Evolutionary conservation across 805 yeast genomes (phyloP), one percentile per base, ranked within the genome.

Genomic region (Metschnikowia aberdeeniae): DNA sequence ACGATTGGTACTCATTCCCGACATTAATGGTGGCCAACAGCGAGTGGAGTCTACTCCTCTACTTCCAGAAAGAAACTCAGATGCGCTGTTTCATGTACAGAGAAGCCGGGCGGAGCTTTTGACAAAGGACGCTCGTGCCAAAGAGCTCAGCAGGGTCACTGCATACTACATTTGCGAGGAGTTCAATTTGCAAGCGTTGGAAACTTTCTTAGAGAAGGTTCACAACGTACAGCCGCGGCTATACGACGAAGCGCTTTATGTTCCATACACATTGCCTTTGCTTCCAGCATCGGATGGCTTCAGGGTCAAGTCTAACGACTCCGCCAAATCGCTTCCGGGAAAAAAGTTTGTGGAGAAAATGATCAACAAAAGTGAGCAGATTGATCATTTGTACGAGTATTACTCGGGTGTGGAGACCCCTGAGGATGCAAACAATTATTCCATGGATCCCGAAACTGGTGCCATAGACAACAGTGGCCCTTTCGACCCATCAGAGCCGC

Each of bases 401-500:
- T 89, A 83, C 58, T 83, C 95, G 8, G 95, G 95, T 9, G 79
- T 77, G 60, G 90, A 80, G 49, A 78, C 84, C 0, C 76, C 78
- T 0, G 84, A 76, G 49, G 81, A 78, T 57, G 77, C 76, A 19
- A 70, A 72, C 46, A 76, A 68, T 51, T 70, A 69, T 51, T 63
- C 70, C 1, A 70, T 70, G 75, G 76, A 70, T 47, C 76, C 75
- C 42, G 78, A 60, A 38, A 50, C 55, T 51, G 75, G 67, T 45
- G 62, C 63, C 45, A 67, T 58, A 48, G 73, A 70, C 36, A 67
- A 66, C 42, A 76, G 70, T 27, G 81, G 83, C 6, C 72, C 73
- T n/a, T 87, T 88, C 62, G 89, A 89, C 61, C 97, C 97, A 0
- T 81, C 89, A 12, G 97, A 89, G 59, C 97, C 97, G 0, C 97